phyloP scores from a whole-genome alignment of 2,329 filamentous ascomycete species.

The Claviceps monticola region DNA sequence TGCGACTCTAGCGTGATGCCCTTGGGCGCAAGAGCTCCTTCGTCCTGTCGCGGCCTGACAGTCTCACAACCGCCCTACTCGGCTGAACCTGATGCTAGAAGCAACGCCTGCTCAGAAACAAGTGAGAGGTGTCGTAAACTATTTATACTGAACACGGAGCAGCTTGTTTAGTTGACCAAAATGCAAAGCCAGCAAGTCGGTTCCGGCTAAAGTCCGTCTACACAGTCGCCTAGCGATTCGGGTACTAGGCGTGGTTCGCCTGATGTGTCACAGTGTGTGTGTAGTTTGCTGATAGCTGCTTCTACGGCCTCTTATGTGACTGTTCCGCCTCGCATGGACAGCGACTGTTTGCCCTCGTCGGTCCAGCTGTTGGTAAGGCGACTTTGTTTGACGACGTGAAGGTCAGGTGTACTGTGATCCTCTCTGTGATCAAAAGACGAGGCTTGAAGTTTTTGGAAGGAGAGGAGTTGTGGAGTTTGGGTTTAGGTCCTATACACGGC shows the following conservation, averaged over 20 bases:
- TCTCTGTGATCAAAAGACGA: background rate
- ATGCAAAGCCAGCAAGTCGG: background rate
- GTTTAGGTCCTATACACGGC: background rate
- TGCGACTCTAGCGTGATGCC: background rate
- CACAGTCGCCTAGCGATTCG: background rate
- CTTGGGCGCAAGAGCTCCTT: background rate
- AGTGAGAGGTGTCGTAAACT: background rate
- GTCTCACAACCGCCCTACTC: constrained; percentile 1
- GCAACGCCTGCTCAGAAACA: background rate
- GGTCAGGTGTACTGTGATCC: background rate
- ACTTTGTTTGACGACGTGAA: background rate
- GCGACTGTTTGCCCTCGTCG: background rate
- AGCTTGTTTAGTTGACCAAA: background rate
- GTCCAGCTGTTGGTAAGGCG: background rate
- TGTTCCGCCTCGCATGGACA: background rate
- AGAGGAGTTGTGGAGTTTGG: background rate
- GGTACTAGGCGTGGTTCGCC: background rate
- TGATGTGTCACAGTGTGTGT: constrained; percentile 4
- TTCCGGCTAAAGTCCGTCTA: background rate
- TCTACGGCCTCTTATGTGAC: background rate
- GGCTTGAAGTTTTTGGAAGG: background rate
- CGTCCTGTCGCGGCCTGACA: constrained; percentile 2
- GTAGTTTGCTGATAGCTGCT: constrained; percentile 1
- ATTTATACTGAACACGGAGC: background rate
- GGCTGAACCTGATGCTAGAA: background rate